Evolutionary conservation across 352 stramenopile species (phyloP), one percentile per base, ranked within the genome.

Genomic region (Stramenopiles sp.): DNA sequence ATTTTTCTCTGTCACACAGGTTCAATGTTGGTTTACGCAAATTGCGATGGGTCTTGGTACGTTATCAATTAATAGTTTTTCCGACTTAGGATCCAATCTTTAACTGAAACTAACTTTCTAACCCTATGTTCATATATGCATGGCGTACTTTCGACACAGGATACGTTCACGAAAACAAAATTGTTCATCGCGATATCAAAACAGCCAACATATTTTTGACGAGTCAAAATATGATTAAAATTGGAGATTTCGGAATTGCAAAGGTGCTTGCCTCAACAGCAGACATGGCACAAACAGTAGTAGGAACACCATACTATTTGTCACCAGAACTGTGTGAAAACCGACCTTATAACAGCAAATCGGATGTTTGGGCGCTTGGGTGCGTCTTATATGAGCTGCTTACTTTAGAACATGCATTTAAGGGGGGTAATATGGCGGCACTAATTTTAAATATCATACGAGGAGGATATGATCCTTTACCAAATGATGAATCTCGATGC

Each of bases 401-500:
- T 0, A 94, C 92, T 30, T 88, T 96, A 80, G 82, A 84, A 8
- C 91, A 96, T 78, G 90, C 92, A 25, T 97, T 97, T 83, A 88
- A 95, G 29, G 92, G 90, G 8, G 86, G 88, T 8, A 94, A 87
- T 33, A 82, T 94, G 32, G 88, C 87, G 0, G 90, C 93, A 39
- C 93, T 95, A 82, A 93, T 95, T 81, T 90, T 87, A 55, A 94
- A 94, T 83, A 95, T 95, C 81, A 93, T 89, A 84, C 92, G 91
- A 82, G 90, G 90, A 29, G 89, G 94, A 7, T 95, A 93, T 78
- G 88, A 88, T 32, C 89, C 90, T 0, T 90, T 95, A 30, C 76
- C 88, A n/a, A n/a, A n/a, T n/a, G n/a, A n/a, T n/a, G n/a, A n/a
- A n/a, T n/a, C n/a, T n/a, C n/a, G n/a, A n/a, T n/a, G n/a, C n/a